Base-by-base conservation (phyloP, 1,139 yeast species). In the Hansenula lynferdii region DNA sequence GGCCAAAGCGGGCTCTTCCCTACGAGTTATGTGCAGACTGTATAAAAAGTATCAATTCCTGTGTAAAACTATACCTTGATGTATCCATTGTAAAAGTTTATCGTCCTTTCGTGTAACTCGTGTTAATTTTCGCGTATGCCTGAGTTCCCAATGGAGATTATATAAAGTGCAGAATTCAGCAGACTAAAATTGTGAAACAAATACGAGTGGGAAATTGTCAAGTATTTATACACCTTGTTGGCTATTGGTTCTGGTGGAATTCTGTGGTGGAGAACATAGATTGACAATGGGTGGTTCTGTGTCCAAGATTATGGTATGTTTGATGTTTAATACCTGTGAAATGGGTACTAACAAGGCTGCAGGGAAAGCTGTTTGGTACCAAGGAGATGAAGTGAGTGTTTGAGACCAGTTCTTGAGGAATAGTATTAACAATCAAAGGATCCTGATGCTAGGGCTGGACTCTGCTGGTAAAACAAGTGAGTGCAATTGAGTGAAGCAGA, bases 381-480 rank as follows among this genome's bases (percentile, higher is more conserved):
- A 61, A 61, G 23, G 70, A 65, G 48, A 64, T 65, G 70, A 64
- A 64, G 51, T 48, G 30, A 35, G 51, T 39, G 22, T 10, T 12
- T 15, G n/a, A 5, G 8, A 4, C 14, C 8, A 14, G n/a, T 24
- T 17, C 6, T 8, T 3, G 14, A 28, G 8, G 11, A 18, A 19
- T 12, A n/a, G 16, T 10, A 5, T 11, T 15, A 18, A 25, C 42
- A 19, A 30, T 30, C 12, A 11, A 37, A 48, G 94, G 58, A 82
- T 89, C 58, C 72, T 89, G 51, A 87, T 89, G 96, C 74, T 89
- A 48, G 97, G 97, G 14, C 72, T 89, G 47, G 96, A 87, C 60
- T 86, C 87, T 50, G 96, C 96, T 5, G 96, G 96, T 37, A 87
- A 87, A 61, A 87, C 96, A 12, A 85, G 39, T 35, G 31, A 12